phyloP scores from a whole-genome alignment of 257 asterid species.

The Solanum chiquidenum region DNA sequence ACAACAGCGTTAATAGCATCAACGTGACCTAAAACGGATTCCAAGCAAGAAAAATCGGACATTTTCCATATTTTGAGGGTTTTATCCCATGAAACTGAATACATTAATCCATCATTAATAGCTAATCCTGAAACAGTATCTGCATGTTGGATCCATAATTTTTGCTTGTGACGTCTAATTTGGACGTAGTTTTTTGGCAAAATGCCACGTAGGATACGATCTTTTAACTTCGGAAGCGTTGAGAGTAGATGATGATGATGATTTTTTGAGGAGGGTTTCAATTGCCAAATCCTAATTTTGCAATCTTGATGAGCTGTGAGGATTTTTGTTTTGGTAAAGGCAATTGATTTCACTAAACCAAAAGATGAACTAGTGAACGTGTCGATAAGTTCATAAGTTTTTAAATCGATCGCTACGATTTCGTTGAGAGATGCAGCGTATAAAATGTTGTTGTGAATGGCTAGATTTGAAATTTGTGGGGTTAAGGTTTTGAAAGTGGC shows the following conservation, averaged over 20 bases:
- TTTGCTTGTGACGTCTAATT: conserved; percentile 62
- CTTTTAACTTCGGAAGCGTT: conserved; percentile 71
- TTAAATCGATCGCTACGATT: conserved; percentile 29
- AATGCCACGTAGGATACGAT: conserved; percentile 65
- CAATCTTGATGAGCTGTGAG: conserved; percentile 85
- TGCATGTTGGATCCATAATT: conserved; percentile 87
- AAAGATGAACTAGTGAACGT: conserved; percentile 20
- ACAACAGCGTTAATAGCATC: conserved; percentile 64
- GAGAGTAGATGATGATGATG: conserved; percentile 57
- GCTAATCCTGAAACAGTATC: conserved; percentile 81
- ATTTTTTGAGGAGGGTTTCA: conserved; percentile 53
- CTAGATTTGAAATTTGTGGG: conserved; percentile 46
- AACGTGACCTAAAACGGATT: conserved; percentile 73
- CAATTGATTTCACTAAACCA: conserved; percentile 45
- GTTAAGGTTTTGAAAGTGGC: conserved; percentile 14
- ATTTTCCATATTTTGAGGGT: conserved; percentile 71
- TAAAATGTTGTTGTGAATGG: conserved; percentile 20
- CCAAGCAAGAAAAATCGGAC: conserved; percentile 72
- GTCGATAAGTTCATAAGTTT: conserved; percentile 9
- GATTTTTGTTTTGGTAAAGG: conserved; percentile 23
- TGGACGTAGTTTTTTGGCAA: conserved; percentile 75
- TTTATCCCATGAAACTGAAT: conserved; percentile 95
- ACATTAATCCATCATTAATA: conserved; percentile 36
- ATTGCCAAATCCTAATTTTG: conserved; percentile 65
- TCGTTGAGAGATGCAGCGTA: conserved; percentile 39